Base-by-base conservation (phyloP, 2,329 filamentous ascomycete species). In the Xylaria sp. region DNA sequence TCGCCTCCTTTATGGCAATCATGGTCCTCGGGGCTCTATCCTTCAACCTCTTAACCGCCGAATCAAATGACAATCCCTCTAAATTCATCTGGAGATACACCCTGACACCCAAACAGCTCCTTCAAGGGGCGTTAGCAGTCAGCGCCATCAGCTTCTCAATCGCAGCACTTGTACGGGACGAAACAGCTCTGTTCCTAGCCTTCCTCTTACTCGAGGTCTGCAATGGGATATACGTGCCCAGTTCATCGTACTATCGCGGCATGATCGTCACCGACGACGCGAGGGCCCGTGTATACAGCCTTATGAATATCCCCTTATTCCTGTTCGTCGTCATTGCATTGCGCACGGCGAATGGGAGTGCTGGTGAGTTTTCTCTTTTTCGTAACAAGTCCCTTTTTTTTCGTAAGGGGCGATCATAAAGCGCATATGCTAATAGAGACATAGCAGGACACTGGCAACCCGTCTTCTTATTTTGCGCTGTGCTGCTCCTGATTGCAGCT, bases 21-120 rank as follows among this genome's bases (percentile, higher is more conserved):
- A 83, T 83, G 70, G 83, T 84, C 71, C 76, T 83, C 5, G 82
- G 83, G n/a, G 83, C 82, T 1, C 75, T 84, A 30, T 63, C 79
- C 5, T 85, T 84, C 69, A 78, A 76, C 62, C 67, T 74, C 42
- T 68, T 68, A 0, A 66, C 47, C 6, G 19, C 44, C 5, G 59
- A 58, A 8, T 35, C 34, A 2, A 55, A 48, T n/a, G 3, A 44
- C 3, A 16, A n/a, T 5, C 19, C 46, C 10, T 39, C 44, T 4
- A 39, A 23, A 3, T 1, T n/a, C 11, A 44, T 11, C 16, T 16
- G 16, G 16, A 46, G 49, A 19, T n/a, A 37, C 7, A 44, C 59
- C 8, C 30, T 59, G 8, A 61, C 58, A 0, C 65, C 66, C 6
- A 67, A 63, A 3, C 46, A 58, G 7, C 67, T 57, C 68, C 68